Conservation (phyloP, 495 filamentous ascomycete species). For the Massariosphaeria phaeospora region DNA sequence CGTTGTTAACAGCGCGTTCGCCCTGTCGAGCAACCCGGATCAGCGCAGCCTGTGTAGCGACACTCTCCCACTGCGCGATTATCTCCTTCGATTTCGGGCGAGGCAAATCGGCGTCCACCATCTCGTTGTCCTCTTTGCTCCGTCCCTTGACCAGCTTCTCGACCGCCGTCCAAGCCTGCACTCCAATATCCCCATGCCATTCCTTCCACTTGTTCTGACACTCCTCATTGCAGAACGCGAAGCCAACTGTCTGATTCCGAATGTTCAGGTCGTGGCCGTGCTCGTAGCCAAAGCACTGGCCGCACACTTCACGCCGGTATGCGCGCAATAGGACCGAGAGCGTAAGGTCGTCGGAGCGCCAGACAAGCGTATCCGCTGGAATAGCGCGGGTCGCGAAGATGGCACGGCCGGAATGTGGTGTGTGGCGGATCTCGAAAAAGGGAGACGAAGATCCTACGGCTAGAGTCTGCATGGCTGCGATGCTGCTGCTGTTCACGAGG, state of each 20-base stretch:
- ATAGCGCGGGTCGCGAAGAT: constrained; percentile 34
- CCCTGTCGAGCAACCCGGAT: constrained; percentile 23
- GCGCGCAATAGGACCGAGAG: constrained; percentile 36
- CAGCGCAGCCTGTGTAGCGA: constrained; percentile 7
- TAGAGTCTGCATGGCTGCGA: neutral
- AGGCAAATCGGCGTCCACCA: constrained; percentile 22
- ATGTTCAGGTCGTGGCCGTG: constrained; percentile 32
- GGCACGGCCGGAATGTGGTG: constrained; percentile 35
- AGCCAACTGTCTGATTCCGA: constrained; percentile 27
- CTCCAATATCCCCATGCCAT: constrained; percentile 24
- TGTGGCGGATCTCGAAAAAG: constrained; percentile 32
- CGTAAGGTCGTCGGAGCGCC: constrained; percentile 13
- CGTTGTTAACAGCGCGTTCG: neutral
- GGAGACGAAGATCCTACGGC: constrained; percentile 12
- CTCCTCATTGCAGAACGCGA: constrained; percentile 33
- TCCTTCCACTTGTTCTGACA: constrained; percentile 32
- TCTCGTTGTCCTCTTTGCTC: constrained; percentile 21
- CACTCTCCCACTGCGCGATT: constrained; percentile 19
- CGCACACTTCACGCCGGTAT: constrained; percentile 42
- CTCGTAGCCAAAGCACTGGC: constrained; percentile 39
- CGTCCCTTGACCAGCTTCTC: constrained; percentile 20
- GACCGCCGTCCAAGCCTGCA: constrained; percentile 30
- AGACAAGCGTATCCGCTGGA: constrained; percentile 26
- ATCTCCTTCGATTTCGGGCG: constrained; percentile 20
- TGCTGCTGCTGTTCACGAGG: neutral